Evolutionary conservation across 345 rosid species (phyloP).

Genomic region (Aquilaria malaccensis): DNA sequence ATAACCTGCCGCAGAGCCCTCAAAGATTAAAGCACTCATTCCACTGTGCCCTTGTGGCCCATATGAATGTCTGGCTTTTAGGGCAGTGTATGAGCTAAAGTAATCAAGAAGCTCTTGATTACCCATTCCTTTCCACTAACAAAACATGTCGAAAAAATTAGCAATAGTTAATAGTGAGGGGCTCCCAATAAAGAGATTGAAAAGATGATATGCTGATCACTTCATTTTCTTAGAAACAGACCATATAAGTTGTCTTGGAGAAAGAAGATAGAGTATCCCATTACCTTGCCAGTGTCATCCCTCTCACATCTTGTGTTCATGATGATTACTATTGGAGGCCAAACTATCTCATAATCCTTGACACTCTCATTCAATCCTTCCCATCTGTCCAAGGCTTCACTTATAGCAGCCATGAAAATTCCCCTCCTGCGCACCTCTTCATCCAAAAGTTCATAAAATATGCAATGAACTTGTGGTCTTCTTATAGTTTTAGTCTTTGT

Average conservation of each 20-base stretch:
- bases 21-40: constrained; percentile 35
- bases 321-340: constrained; percentile 35
- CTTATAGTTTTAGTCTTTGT: constrained; percentile 27
- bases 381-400: constrained; percentile 35
- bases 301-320: constrained; percentile 37
- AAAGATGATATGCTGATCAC: too few species aligned
- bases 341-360: constrained; percentile 24
- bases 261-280: neutral
- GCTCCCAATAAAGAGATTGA: too few species aligned
- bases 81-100: constrained; percentile 28
- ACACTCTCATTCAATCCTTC: constrained; percentile 26
- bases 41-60: constrained; percentile 45
- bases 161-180: too few species aligned
- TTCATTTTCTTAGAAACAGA: neutral
- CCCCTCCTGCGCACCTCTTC: constrained; percentile 38
- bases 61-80: constrained; percentile 35
- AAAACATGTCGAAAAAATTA: neutral
- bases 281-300: constrained; percentile 35
- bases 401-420: constrained; percentile 22
- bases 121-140: constrained; percentile 43
- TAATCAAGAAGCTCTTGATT: constrained; percentile 39
- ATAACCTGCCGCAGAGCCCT: constrained; percentile 38
- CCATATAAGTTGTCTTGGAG: neutral
- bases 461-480: constrained; percentile 32
- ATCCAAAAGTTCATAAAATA: constrained; percentile 31